Percentiles rank a stretch among this genome's conserved stretches.
Conservation (phyloP, 768 basidiomycete species). For the Boletus tomentosulus region DNA sequence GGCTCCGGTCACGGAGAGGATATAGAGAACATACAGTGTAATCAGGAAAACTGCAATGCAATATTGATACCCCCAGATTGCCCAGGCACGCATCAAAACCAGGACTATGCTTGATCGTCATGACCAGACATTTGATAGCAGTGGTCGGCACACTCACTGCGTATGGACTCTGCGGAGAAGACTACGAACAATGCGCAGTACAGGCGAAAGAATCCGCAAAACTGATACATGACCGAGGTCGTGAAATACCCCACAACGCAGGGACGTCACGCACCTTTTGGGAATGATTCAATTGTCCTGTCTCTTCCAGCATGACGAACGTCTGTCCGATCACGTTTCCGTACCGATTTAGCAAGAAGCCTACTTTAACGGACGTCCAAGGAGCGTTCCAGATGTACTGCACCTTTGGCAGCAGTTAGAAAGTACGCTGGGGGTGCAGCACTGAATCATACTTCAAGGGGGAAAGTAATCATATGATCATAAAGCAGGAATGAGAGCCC, state of each 20-base stretch:
- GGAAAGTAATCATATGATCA: slow-evolving; percentile 11
- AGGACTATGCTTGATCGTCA: neutral
- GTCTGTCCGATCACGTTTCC: slow-evolving; percentile 6
- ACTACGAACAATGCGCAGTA: neutral
- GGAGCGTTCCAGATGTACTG: neutral
- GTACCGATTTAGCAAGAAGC: slow-evolving; percentile 12
- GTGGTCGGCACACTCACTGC: neutral
- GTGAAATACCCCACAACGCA: neutral
- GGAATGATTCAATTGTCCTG: neutral
- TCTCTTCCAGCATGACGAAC: slow-evolving; percentile 7
- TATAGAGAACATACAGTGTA: neutral
- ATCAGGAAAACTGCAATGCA: neutral
- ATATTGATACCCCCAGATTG: slow-evolving; percentile 1
- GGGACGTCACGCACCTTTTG: neutral
- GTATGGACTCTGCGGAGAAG: slow-evolving; percentile 1
- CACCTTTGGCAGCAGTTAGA: neutral
- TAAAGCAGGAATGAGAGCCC: slow-evolving; percentile 8
- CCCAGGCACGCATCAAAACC: slow-evolving; percentile 2
- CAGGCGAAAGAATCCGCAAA: neutral
- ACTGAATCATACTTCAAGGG: slow-evolving; percentile 5
- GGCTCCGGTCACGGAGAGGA: neutral
- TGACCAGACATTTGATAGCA: neutral
- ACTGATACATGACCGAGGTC: neutral
- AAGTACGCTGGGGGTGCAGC: neutral
- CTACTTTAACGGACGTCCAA: slow-evolving; percentile 4